Percentiles rank a stretch among this genome's conserved stretches.
Conservation (phyloP, 2,329 filamentous ascomycete species). For the Aspergillus terreus region DNA sequence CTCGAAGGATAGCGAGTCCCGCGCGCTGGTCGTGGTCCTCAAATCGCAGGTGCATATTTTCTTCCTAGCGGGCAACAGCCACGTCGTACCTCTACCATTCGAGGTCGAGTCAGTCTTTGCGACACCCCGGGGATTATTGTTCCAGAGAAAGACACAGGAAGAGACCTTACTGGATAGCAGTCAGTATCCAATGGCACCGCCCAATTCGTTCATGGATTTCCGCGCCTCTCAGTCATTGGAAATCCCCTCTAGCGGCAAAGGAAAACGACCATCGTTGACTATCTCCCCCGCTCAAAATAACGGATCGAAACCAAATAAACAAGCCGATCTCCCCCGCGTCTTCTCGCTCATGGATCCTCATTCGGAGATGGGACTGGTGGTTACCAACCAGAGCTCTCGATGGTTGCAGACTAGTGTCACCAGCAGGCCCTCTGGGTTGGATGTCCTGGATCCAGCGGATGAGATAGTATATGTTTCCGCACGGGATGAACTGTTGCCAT, state of each 20-base stretch:
- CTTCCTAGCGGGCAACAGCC: conserved; percentile 80
- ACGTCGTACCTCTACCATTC: conserved; percentile 90
- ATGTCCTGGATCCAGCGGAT: conserved; percentile 71
- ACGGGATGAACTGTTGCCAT: conserved; percentile 46
- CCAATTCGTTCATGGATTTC: conserved; percentile 66
- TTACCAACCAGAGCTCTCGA: conserved; percentile 49
- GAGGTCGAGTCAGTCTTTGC: conserved; percentile 86
- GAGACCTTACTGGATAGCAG: conserved; percentile 12
- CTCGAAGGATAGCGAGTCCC: conserved; percentile 29
- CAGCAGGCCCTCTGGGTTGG: conserved; percentile 32
- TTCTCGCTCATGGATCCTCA: conserved; percentile 84
- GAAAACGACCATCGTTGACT: conserved; percentile 45
- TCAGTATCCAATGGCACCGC: conserved; percentile 56
- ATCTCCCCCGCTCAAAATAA: conserved; percentile 52
- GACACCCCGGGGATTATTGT: conserved; percentile 74
- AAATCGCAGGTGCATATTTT: conserved; percentile 91
- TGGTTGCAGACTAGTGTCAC: conserved; percentile 25
- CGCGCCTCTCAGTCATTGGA: conserved; percentile 33
- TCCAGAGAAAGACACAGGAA: conserved; percentile 69
- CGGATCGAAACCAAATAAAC: conserved; percentile 54
- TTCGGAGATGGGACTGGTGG: conserved; percentile 78
- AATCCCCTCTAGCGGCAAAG: conserved; percentile 28
- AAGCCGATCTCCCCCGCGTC: conserved; percentile 57
- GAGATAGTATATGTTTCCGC: conserved; percentile 80
- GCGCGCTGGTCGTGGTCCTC: conserved; percentile 84